Conservation (phyloP, 2,329 filamentous ascomycete genomes). For the Alternaria alternata region DNA sequence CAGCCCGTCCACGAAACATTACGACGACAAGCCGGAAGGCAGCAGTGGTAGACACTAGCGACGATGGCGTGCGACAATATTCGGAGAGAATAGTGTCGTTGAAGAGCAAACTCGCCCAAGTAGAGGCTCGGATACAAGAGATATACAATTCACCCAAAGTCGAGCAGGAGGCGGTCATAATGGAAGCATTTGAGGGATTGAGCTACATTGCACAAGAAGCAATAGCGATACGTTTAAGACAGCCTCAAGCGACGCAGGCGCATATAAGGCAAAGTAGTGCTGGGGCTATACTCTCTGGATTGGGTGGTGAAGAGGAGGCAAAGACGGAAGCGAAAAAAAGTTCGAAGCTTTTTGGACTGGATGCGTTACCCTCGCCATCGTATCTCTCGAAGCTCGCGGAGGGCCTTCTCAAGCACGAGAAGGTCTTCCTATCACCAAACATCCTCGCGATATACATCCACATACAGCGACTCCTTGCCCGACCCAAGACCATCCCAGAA, state of each 20-base stretch:
- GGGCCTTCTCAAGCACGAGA: slow-evolving; percentile 73
- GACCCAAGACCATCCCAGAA: slow-evolving; percentile 78
- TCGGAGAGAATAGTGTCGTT: slow-evolving; percentile 32
- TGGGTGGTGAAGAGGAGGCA: slow-evolving; percentile 32
- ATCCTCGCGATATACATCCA: slow-evolving; percentile 78
- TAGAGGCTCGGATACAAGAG: slow-evolving; percentile 37
- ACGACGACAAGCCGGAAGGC: slow-evolving; percentile 26
- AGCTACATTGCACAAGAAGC: slow-evolving; percentile 35
- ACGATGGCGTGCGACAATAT: slow-evolving; percentile 20
- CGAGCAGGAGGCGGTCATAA: slow-evolving; percentile 33
- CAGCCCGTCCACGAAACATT: slow-evolving; percentile 24
- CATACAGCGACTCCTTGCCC: slow-evolving; percentile 76
- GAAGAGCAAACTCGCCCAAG: slow-evolving; percentile 32
- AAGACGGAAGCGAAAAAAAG: slow-evolving; percentile 13
- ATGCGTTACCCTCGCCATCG: slow-evolving; percentile 39
- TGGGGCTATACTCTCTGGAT: slow-evolving; percentile 43
- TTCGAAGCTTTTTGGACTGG: slow-evolving; percentile 23
- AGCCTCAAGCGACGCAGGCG: slow-evolving; percentile 31
- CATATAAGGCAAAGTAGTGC: slow-evolving; percentile 44
- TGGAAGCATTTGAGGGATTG: slow-evolving; percentile 34
- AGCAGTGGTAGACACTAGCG: slow-evolving; percentile 24
- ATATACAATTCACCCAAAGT: slow-evolving; percentile 40
- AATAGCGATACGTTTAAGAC: slow-evolving; percentile 40
- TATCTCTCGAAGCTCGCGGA: slow-evolving; percentile 67
- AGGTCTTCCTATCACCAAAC: slow-evolving; percentile 79